Percentiles rank a stretch among this genome's conserved stretches.
These are phyloP conservation scores for Orbilia ellipsospora DNA, from an alignment of 2,329 filamentous ascomycete genomes.

Conservation along the genomic window DNA sequence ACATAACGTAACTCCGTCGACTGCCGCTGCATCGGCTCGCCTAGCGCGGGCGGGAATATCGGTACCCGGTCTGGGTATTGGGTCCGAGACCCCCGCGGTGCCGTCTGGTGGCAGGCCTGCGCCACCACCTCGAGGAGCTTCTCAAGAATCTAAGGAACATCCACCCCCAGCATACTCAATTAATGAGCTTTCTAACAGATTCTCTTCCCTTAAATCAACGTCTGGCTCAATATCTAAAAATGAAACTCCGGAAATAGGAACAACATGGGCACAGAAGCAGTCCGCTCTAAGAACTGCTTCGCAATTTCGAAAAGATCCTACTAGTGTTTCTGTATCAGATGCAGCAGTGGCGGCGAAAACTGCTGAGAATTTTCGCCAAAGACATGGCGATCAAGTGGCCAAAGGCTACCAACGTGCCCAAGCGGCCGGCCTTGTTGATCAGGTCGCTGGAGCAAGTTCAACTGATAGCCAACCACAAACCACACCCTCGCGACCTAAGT, in stretches of 20 bases:
- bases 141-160: slow-evolving; percentile 46
- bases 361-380: slow-evolving; percentile 75
- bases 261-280: slow-evolving; percentile 73
- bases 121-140: slow-evolving; percentile 55
- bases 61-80: slow-evolving; percentile 81
- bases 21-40: slow-evolving; percentile 70
- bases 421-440: slow-evolving; percentile 54
- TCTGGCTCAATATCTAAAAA: slow-evolving; percentile 59
- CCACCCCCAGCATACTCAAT: slow-evolving; percentile 71
- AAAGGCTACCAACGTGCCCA: slow-evolving; percentile 71
- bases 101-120: slow-evolving; percentile 58
- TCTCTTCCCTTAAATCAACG: slow-evolving; percentile 60
- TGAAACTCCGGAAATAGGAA: slow-evolving; percentile 65
- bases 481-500: slow-evolving; percentile 24
- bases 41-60: slow-evolving; percentile 80
- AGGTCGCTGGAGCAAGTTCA: slow-evolving; percentile 10
- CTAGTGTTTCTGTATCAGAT: slow-evolving; percentile 71
- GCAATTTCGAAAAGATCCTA: slow-evolving; percentile 71
- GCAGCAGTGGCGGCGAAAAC: slow-evolving; percentile 70
- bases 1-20: slow-evolving; percentile 55
- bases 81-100: slow-evolving; percentile 61
- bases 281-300: slow-evolving; percentile 72
- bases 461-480: slow-evolving; percentile 10
- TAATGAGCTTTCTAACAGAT: slow-evolving; percentile 71
- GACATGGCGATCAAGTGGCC: slow-evolving; percentile 75